A percentile compares a stretch with the other conserved stretches of the same genome.
These are phyloP conservation scores for Citrus medica DNA, from an alignment of 345 rosid genomes.

Conservation along the genomic window DNA sequence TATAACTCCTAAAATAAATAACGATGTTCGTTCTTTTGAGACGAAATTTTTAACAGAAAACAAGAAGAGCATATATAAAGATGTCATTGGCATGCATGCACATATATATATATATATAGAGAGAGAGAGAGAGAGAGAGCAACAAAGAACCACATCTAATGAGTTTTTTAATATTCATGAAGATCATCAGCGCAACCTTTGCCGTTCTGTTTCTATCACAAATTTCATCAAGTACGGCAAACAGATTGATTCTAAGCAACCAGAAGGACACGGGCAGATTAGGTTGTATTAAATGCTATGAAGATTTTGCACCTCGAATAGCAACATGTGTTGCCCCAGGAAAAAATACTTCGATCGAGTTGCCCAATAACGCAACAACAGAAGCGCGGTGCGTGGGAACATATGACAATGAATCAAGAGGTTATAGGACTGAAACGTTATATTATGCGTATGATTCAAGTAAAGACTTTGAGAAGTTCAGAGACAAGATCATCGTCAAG, in stretches of 20 bases:
- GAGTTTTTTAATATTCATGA: not conserved
- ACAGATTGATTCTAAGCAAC: not conserved
- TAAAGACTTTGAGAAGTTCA: conserved; percentile 10
- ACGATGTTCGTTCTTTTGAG: too few relatives aligned
- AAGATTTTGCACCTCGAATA: not conserved
- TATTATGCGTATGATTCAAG: conserved; percentile 12
- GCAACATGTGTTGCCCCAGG: not conserved
- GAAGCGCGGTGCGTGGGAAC: conserved; percentile 4
- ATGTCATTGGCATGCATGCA: not conserved
- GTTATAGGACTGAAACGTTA: not conserved
- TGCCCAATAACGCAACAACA: conserved; percentile 2
- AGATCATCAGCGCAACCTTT: not conserved
- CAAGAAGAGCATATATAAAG: not conserved
- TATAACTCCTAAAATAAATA: too few relatives aligned
- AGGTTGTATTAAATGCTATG: not conserved
- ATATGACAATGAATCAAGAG: not conserved
- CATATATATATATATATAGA: too few relatives aligned
- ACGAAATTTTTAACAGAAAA: not conserved
- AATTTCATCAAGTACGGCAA: not conserved
- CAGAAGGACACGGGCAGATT: not conserved
- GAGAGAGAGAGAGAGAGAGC: not conserved
- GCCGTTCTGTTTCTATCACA: not conserved
- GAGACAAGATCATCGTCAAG: not conserved
- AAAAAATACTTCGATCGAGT: not conserved
- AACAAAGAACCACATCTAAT: not conserved